Percentiles rank a stretch among this genome's conserved stretches.
phyloP scores from a whole-genome alignment of 805 yeast genomes.

The Suhomyces sp. region DNA sequence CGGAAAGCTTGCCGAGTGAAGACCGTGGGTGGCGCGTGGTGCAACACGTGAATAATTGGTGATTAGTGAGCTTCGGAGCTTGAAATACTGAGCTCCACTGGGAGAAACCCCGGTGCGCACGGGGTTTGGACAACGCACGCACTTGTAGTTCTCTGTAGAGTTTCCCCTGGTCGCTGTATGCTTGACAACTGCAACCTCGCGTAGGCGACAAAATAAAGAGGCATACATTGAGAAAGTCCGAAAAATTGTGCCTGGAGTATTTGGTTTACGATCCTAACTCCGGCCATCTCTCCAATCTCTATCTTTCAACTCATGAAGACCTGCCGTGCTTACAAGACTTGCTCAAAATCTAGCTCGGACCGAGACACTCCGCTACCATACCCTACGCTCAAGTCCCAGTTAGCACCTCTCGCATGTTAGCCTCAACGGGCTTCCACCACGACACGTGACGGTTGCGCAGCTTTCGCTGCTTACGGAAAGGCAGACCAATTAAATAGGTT shows the following conservation, averaged over 20 bases:
- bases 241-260: too few relatives aligned
- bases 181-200: too few relatives aligned
- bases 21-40: neutral
- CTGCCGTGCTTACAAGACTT: too few relatives aligned
- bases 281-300: too few relatives aligned
- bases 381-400: too few relatives aligned
- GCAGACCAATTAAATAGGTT: neutral
- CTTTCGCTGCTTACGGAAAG: neutral
- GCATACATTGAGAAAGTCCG: too few relatives aligned
- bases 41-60: neutral
- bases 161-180: too few relatives aligned
- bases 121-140: neutral
- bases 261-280: too few relatives aligned
- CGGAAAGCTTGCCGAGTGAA: neutral
- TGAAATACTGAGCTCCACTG: neutral
- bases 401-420: too few relatives aligned
- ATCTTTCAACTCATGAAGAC: too few relatives aligned
- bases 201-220: neutral
- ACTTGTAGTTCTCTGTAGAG: neutral
- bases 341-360: too few relatives aligned
- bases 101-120: neutral
- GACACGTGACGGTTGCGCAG: neutral
- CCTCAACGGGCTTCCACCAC: neutral
- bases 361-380: too few relatives aligned
- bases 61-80: neutral